These are phyloP conservation scores for Licmophora abbreviata DNA, from an alignment of 108 stramenopile genomes.

Conservation along the genomic window DNA sequence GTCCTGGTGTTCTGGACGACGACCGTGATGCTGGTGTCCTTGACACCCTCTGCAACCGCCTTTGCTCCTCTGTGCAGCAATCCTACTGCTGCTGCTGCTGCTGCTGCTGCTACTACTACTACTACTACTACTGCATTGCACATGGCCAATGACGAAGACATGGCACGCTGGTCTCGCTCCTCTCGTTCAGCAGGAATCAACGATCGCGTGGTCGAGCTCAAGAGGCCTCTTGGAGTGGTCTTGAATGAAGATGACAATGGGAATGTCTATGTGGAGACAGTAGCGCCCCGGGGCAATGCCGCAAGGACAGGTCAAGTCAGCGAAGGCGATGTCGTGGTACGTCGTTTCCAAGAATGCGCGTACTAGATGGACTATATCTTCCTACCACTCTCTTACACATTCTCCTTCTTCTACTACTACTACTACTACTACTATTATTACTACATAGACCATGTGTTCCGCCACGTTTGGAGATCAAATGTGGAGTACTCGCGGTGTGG, in stretches of 20 bases:
- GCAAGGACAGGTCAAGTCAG: conserved; percentile 77
- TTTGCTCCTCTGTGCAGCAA: too few relatives aligned
- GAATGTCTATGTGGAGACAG: conserved; percentile 85
- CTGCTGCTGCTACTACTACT: not conserved
- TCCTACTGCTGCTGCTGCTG: not conserved
- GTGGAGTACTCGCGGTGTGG: conserved; percentile 88
- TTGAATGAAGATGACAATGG: conserved; percentile 85
- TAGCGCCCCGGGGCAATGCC: conserved; percentile 87
- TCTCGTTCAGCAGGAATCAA: conserved; percentile 48
- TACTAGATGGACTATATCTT: not conserved
- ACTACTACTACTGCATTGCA: conserved; percentile 7
- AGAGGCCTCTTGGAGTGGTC: conserved; percentile 86
- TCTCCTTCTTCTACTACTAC: conserved; percentile 8
- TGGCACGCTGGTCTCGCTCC: conserved; percentile 52
- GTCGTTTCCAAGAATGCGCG: not conserved
- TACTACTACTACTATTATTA: too few relatives aligned
- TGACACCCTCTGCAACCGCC: too few relatives aligned
- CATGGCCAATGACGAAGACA: conserved; percentile 44
- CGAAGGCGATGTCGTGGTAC: not conserved
- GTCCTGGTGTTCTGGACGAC: too few relatives aligned
- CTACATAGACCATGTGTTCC: conserved; percentile 90
- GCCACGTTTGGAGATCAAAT: conserved; percentile 95
- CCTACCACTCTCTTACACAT: not conserved
- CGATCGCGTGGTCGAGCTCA: conserved; percentile 87
- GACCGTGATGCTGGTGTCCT: too few relatives aligned